phyloP scores from a whole-genome alignment of 495 filamentous ascomycete species.

The Poronia punctata region DNA sequence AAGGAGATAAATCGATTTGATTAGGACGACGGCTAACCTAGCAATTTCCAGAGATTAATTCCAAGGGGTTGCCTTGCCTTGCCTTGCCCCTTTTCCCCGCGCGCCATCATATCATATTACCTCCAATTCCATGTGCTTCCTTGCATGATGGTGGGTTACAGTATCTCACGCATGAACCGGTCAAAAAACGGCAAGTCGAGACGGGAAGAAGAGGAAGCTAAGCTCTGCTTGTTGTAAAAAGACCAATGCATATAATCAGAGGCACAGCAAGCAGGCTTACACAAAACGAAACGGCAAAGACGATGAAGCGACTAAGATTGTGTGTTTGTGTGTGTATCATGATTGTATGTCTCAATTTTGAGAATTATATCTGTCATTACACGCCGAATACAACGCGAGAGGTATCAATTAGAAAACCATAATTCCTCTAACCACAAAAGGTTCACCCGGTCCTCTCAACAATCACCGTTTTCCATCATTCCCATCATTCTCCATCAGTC shows the following conservation, averaged over 20 bases:
- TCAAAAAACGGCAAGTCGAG: background rate
- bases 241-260: conserved; percentile 7
- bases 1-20: too few species aligned
- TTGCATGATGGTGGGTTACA: conserved; percentile 11
- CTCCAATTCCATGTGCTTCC: too few species aligned
- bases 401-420: conserved; percentile 2
- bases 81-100: background rate
- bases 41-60: too few species aligned
- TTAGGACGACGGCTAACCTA: too few species aligned
- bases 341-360: too few species aligned
- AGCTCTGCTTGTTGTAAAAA: too few species aligned
- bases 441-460: background rate
- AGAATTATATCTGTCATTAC: conserved; percentile 1
- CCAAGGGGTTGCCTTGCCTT: too few species aligned
- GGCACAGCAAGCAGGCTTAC: conserved; percentile 9
- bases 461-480: background rate
- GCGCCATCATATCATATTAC: too few species aligned
- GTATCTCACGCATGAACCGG: conserved; percentile 10
- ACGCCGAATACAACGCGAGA: conserved; percentile 8
- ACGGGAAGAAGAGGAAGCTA: too few species aligned
- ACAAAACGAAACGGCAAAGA: too few species aligned
- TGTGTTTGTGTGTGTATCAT: too few species aligned
- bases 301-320: too few species aligned
- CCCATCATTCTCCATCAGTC: conserved; percentile 2
- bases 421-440: conserved; percentile 3